Conservation (phyloP, 805 yeast species). For the Ogataea kodamae region DNA sequence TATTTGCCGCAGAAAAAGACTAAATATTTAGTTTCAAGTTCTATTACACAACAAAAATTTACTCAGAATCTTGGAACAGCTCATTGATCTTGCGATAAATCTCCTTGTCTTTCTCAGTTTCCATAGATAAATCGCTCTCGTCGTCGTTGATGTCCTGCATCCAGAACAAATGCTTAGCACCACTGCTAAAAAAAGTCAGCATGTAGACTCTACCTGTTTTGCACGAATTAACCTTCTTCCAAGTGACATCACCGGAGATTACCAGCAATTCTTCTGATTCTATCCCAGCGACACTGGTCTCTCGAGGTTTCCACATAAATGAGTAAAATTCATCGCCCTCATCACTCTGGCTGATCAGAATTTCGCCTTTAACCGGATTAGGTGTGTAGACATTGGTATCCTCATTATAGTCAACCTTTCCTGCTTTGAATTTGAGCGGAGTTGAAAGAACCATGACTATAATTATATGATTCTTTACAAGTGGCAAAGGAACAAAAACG, state of each 20-base stretch:
- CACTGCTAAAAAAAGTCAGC: slow-evolving; percentile 35
- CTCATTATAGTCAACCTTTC: slow-evolving; percentile 64
- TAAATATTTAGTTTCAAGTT: neutral
- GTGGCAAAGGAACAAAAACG: slow-evolving; percentile 9
- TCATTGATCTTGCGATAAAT: slow-evolving; percentile 46
- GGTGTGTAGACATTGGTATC: slow-evolving; percentile 65
- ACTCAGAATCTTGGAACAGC: slow-evolving; percentile 38
- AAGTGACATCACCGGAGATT: slow-evolving; percentile 82
- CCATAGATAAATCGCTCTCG: slow-evolving; percentile 54
- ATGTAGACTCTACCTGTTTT: slow-evolving; percentile 68
- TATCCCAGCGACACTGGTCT: slow-evolving; percentile 37
- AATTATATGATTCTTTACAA: neutral
- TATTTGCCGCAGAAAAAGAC: slow-evolving; percentile 7
- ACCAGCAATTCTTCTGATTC: slow-evolving; percentile 63
- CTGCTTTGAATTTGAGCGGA: slow-evolving; percentile 65
- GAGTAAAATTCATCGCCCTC: slow-evolving; percentile 73
- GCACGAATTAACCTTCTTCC: slow-evolving; percentile 67
- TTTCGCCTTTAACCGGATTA: slow-evolving; percentile 62
- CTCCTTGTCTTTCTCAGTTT: slow-evolving; percentile 56
- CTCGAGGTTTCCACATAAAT: slow-evolving; percentile 71
- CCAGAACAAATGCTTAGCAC: slow-evolving; percentile 58
- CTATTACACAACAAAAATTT: too few relatives aligned
- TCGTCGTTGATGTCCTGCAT: slow-evolving; percentile 67
- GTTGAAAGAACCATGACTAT: slow-evolving; percentile 16
- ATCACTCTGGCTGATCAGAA: slow-evolving; percentile 54